Base-by-base conservation (phyloP, 164 flowering plant species). In the Magnolia kwangsiensis region DNA sequence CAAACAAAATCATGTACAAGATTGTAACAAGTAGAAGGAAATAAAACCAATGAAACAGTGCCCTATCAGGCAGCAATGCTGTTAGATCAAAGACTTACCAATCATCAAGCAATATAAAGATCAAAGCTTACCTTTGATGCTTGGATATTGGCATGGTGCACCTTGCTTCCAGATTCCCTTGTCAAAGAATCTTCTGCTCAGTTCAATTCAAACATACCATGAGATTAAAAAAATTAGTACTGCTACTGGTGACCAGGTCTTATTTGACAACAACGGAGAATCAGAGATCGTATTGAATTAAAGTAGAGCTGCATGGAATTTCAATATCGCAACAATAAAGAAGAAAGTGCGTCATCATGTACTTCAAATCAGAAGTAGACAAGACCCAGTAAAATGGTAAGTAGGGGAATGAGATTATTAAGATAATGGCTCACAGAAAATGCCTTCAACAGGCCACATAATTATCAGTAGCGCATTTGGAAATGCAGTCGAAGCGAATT, bases 91-190 rank as follows among this genome's bases (percentile, higher is more conserved):
- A 55, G 61, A 55, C 61, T 55, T 55, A 55, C 61, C 61, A 11
- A 55, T 55, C 61, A 55, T 10, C 13, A 66, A 51, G 3, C 18
- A 8, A 21, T 23, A 73, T 1, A 55, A 63, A 66, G 24, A 11
- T 9, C 10, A 31, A 73, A 58, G 7, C 45, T 72, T 51, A 93
- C 98, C 98, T 92, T 95, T 20, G 99, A 86, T 16, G 99, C 99
- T 80, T 91, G 96, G 74, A 95, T 95, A 78, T 92, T 93, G 19
- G 87, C 97, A 89, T 87, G 94, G 23, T 92, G 98, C 24, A 95
- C 98, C 82, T 90, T 95, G 71, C 77, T 87, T 76, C 98, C 98
- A 80, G 98, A 93, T 76, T 95, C 98, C n/a, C 97, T 90, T 49
- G 85, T 93, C 84, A 90, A 80, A 20, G 94, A 89, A 82, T 95